phyloP scores from a whole-genome alignment of 2,329 filamentous ascomycete species.

The Ophiocordyceps sinensis region DNA sequence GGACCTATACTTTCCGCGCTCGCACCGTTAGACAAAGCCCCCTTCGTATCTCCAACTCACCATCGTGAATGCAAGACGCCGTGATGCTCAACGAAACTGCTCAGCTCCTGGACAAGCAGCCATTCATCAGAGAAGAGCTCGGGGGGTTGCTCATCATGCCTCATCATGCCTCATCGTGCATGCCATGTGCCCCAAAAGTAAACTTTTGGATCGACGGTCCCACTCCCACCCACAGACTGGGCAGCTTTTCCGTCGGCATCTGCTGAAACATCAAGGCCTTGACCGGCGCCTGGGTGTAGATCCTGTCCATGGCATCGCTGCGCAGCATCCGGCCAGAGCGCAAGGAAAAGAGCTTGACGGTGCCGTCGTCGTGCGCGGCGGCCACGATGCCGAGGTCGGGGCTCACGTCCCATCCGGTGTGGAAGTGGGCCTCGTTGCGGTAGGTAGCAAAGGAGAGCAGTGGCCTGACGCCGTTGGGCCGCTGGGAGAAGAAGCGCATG shows the following conservation, averaged over 20 bases:
- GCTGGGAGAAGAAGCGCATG: slow-evolving; percentile 25
- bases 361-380: slow-evolving; percentile 36
- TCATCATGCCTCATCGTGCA: slow-evolving; percentile 20
- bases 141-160: background rate
- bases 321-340: slow-evolving; percentile 25
- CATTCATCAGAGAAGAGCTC: background rate
- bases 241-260: slow-evolving; percentile 26
- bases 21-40: too few species aligned
- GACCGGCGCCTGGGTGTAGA: slow-evolving; percentile 18
- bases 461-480: slow-evolving; percentile 15
- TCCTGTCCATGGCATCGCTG: slow-evolving; percentile 9
- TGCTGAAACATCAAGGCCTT: slow-evolving; percentile 29
- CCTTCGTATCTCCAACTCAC: background rate
- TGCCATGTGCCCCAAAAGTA: slow-evolving; percentile 21
- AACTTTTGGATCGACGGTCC: slow-evolving; percentile 25
- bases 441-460: slow-evolving; percentile 35
- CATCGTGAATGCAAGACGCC: too few species aligned
- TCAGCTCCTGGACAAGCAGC: too few species aligned
- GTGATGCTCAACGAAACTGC: background rate
- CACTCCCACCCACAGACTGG: slow-evolving; percentile 32
- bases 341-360: slow-evolving; percentile 34
- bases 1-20: background rate
- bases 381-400: slow-evolving; percentile 33
- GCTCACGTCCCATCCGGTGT: slow-evolving; percentile 38
- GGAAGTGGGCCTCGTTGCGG: slow-evolving; percentile 30